These are phyloP conservation scores for Xylaria acuta DNA, from an alignment of 495 filamentous ascomycete species.

Conservation along the genomic window DNA sequence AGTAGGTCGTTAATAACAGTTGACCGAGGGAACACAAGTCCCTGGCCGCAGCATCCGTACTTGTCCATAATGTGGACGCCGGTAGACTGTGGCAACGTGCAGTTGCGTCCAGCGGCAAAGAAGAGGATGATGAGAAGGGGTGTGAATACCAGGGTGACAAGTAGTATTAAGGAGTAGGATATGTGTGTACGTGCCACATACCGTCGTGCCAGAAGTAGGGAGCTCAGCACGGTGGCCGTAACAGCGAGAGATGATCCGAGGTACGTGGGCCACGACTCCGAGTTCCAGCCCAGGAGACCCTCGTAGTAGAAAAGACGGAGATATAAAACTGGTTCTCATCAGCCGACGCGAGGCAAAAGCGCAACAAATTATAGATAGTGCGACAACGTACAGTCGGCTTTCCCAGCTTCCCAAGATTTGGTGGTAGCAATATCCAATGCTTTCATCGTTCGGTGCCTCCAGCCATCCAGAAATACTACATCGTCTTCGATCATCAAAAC, in stretches of 20 bases:
- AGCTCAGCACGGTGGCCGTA: conserved; percentile 16
- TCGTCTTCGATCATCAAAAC: conserved; percentile 65
- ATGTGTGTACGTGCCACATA: conserved; percentile 23
- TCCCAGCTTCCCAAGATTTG: conserved; percentile 30
- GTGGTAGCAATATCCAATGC: conserved; percentile 45
- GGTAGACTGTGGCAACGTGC: conserved; percentile 27
- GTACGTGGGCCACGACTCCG: conserved; percentile 56
- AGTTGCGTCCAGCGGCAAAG: conserved; percentile 45
- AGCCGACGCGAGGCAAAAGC: background rate
- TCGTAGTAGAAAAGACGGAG: conserved; percentile 66
- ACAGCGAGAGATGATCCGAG: conserved; percentile 42
- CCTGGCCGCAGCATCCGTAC: conserved; percentile 52
- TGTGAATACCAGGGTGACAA: conserved; percentile 29
- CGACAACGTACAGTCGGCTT: conserved; percentile 28
- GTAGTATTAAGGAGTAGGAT: conserved; percentile 29
- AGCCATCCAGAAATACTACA: conserved; percentile 57
- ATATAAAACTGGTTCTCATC: conserved; percentile 45
- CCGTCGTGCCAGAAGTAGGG: conserved; percentile 23
- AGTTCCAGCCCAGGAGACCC: conserved; percentile 62
- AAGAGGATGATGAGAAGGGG: conserved; percentile 42
- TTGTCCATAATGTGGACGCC: conserved; percentile 56
- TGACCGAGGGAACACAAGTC: conserved; percentile 35
- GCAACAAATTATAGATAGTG: background rate
- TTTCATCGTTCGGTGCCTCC: conserved; percentile 53
- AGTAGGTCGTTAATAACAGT: conserved; percentile 28